A percentile compares a stretch with the other conserved stretches of the same genome.
phyloP scores from a whole-genome alignment of 2,329 filamentous ascomycete genomes.

The Talaromyces sp. region DNA sequence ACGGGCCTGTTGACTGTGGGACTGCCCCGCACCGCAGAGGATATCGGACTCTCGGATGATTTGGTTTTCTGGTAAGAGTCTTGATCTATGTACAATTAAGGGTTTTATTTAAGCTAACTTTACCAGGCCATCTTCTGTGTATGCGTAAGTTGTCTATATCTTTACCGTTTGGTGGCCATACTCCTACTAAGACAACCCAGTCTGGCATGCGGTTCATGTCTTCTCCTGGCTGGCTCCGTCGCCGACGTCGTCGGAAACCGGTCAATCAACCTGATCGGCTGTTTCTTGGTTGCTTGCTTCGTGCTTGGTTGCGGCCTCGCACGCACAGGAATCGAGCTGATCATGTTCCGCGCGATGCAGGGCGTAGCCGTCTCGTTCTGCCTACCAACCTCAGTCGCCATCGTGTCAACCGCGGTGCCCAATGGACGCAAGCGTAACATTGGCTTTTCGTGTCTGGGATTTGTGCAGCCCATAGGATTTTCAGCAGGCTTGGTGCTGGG shows the following conservation, averaged over 20 bases:
- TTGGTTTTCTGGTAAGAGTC: conserved; percentile 8
- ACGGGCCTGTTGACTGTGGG: conserved; percentile 9
- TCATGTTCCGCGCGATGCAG: conserved; percentile 41
- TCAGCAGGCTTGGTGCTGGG: conserved; percentile 45
- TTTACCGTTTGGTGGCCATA: conserved; percentile 20
- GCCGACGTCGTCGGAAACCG: conserved; percentile 45
- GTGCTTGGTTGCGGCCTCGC: conserved; percentile 38
- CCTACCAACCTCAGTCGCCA: conserved; percentile 42
- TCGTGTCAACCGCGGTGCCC: conserved; percentile 43
- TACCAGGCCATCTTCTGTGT: conserved; percentile 8
- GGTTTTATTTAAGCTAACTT: not conserved
- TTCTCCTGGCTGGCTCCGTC: conserved; percentile 45
- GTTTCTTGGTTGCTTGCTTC: conserved; percentile 35
- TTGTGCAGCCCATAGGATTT: conserved; percentile 47
- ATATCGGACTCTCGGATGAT: conserved; percentile 9
- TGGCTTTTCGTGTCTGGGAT: conserved; percentile 46
- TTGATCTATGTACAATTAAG: not conserved
- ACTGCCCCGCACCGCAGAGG: conserved; percentile 5
- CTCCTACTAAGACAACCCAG: conserved; percentile 25
- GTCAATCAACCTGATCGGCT: conserved; percentile 42
- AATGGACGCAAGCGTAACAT: conserved; percentile 44
- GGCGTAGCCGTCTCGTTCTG: conserved; percentile 43
- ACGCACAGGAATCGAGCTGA: conserved; percentile 34
- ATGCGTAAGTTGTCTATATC: conserved; percentile 4
- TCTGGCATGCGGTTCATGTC: conserved; percentile 35